Evolutionary conservation across 306 rosid species (phyloP).

Genomic region (Rubus idaeus): DNA sequence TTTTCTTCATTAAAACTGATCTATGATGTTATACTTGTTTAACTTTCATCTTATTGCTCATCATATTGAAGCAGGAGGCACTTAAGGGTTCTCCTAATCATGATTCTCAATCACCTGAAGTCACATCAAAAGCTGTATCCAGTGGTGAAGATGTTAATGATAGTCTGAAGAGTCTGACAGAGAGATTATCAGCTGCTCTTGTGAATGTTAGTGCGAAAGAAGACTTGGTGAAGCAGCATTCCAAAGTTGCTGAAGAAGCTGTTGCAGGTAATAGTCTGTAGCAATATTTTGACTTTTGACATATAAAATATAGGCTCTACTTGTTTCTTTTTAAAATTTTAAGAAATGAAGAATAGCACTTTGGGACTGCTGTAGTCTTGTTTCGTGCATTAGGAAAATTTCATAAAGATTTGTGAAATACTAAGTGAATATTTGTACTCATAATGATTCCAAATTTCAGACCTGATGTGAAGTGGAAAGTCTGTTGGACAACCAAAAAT

Average conservation of each 20-base stretch:
- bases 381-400: neutral
- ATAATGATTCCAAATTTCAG: neutral
- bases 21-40: conserved; percentile 13
- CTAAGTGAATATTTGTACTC: neutral
- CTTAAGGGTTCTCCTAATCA: conserved; percentile 62
- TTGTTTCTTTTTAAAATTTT: neutral
- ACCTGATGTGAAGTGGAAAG: neutral
- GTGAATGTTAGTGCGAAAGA: conserved; percentile 84
- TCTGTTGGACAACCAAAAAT: too few species aligned
- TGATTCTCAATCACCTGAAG: conserved; percentile 59
- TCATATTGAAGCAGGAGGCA: conserved; percentile 55
- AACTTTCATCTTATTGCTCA: conserved; percentile 18
- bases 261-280: conserved; percentile 67
- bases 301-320: neutral
- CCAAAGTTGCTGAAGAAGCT: conserved; percentile 99
- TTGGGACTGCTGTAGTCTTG: neutral
- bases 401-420: neutral
- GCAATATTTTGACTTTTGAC: neutral
- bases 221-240: conserved; percentile 93
- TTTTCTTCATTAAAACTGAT: neutral
- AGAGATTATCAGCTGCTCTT: conserved; percentile 77
- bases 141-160: conserved; percentile 37
- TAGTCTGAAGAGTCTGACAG: conserved; percentile 54
- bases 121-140: conserved; percentile 48
- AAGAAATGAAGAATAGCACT: neutral